These are phyloP conservation scores for Triadica sebifera DNA, from an alignment of 345 rosid genomes.

Conservation along the genomic window DNA sequence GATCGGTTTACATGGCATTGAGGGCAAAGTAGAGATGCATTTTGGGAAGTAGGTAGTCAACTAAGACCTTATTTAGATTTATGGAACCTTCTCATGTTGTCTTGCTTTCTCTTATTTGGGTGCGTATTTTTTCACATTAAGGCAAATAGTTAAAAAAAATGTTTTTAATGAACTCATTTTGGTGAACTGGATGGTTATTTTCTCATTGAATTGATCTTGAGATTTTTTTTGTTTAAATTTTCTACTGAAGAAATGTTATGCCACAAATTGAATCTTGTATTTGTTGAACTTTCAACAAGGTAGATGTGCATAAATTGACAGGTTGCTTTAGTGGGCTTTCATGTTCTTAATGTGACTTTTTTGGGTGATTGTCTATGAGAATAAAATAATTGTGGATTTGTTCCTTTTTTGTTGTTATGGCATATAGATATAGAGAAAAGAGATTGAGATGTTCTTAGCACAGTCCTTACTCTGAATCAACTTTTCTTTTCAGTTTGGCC, in stretches of 20 bases:
- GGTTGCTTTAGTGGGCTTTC: background rate
- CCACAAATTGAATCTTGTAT: background rate
- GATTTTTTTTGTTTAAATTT: background rate
- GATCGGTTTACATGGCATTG: background rate
- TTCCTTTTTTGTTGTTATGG: background rate
- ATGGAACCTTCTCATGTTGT: background rate
- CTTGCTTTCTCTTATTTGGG: background rate
- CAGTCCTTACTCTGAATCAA: slow-evolving; percentile 1
- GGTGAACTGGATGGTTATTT: background rate
- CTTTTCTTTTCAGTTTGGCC: slow-evolving; percentile 54
- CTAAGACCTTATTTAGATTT: background rate
- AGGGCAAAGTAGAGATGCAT: background rate
- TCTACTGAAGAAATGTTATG: background rate
- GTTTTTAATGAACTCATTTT: background rate
- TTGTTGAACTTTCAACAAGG: background rate
- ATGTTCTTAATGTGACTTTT: background rate
- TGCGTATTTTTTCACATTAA: background rate
- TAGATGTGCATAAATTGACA: slow-evolving; percentile 4
- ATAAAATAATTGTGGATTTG: slow-evolving; percentile 8
- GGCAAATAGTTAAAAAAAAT: background rate
- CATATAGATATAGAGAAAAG: background rate
- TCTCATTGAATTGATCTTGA: background rate
- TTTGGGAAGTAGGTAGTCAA: background rate
- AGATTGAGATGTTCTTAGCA: background rate
- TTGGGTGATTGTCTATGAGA: background rate